Percentiles rank a stretch among this genome's conserved stretches.
Conservation (phyloP, 2,329 filamentous ascomycete species). For the Ilyonectria mors-panacis region DNA sequence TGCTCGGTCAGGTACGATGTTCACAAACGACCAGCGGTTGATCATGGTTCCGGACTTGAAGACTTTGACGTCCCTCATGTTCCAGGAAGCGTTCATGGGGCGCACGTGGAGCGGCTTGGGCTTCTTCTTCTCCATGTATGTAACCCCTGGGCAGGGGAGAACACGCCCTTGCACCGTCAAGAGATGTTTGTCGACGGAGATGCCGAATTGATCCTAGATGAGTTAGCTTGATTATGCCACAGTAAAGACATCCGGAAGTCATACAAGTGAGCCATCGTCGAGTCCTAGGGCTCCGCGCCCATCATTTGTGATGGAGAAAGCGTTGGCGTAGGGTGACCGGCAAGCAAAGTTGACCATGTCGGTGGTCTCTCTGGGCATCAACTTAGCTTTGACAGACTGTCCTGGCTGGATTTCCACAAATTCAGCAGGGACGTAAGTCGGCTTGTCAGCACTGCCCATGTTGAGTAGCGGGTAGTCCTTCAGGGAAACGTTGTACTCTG, state of each 20-base stretch:
- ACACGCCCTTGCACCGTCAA: slow-evolving; percentile 82
- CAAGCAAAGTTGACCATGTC: slow-evolving; percentile 82
- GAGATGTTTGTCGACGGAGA: slow-evolving; percentile 73
- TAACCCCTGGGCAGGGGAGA: slow-evolving; percentile 71
- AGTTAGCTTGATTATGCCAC: slow-evolving; percentile 27
- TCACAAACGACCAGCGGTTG: slow-evolving; percentile 66
- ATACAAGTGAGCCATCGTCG: slow-evolving; percentile 60
- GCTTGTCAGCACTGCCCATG: slow-evolving; percentile 69
- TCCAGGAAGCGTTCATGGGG: slow-evolving; percentile 75
- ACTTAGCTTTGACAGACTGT: slow-evolving; percentile 73
- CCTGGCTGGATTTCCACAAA: slow-evolving; percentile 74
- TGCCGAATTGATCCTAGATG: slow-evolving; percentile 67
- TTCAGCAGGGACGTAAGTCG: slow-evolving; percentile 78
- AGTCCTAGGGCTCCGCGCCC: slow-evolving; percentile 73
- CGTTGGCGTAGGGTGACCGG: slow-evolving; percentile 76
- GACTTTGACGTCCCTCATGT: slow-evolving; percentile 73
- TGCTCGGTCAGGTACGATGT: slow-evolving; percentile 47
- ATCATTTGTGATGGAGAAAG: slow-evolving; percentile 72
- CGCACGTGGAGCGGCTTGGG: slow-evolving; percentile 45
- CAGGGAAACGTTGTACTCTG: slow-evolving; percentile 55
- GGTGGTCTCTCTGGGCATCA: slow-evolving; percentile 73
- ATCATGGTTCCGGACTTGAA: slow-evolving; percentile 63
- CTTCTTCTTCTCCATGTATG: slow-evolving; percentile 63
- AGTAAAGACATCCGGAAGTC: not conserved
- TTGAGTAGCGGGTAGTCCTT: slow-evolving; percentile 74